Conservation (phyloP, 2,329 filamentous ascomycete species). For the Fusarium torulosum region DNA sequence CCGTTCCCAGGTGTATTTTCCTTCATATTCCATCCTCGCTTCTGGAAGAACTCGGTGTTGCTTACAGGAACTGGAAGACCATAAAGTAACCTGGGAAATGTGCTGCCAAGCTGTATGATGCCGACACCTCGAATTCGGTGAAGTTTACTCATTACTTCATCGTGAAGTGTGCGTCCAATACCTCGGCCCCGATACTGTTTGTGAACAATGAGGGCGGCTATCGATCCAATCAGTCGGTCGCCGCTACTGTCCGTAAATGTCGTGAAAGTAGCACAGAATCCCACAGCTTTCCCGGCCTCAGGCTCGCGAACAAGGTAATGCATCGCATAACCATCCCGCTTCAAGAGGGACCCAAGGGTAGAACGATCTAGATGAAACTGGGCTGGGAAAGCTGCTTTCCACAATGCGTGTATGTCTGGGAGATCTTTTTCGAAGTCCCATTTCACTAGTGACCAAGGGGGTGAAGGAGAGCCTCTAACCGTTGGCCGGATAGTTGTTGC, state of each 20-base stretch:
- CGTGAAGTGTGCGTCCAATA: slow-evolving; percentile 66
- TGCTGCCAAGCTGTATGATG: slow-evolving; percentile 68
- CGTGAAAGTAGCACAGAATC: slow-evolving; percentile 72
- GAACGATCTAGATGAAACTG: slow-evolving; percentile 61
- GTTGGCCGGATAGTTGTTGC: slow-evolving; percentile 11
- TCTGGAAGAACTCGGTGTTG: slow-evolving; percentile 65
- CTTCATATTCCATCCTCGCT: slow-evolving; percentile 66
- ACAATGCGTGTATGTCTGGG: slow-evolving; percentile 59
- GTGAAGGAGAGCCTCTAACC: slow-evolving; percentile 39
- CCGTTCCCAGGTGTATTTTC: slow-evolving; percentile 60
- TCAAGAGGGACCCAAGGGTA: slow-evolving; percentile 61
- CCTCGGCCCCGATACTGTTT: slow-evolving; percentile 62
- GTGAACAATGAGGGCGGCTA: slow-evolving; percentile 67
- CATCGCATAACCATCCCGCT: slow-evolving; percentile 67
- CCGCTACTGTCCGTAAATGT: slow-evolving; percentile 67
- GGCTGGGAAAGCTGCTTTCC: slow-evolving; percentile 58
- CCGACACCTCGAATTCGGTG: slow-evolving; percentile 64
- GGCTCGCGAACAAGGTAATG: slow-evolving; percentile 69
- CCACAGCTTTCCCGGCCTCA: slow-evolving; percentile 57
- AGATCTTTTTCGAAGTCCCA: slow-evolving; percentile 58
- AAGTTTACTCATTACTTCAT: slow-evolving; percentile 63
- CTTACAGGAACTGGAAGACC: slow-evolving; percentile 62
- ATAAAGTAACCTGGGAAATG: slow-evolving; percentile 69
- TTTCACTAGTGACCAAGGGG: slow-evolving; percentile 58
- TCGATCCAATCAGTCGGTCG: slow-evolving; percentile 66